phyloP scores from a whole-genome alignment of 441 rosid genomes.

The Croton setiger region DNA sequence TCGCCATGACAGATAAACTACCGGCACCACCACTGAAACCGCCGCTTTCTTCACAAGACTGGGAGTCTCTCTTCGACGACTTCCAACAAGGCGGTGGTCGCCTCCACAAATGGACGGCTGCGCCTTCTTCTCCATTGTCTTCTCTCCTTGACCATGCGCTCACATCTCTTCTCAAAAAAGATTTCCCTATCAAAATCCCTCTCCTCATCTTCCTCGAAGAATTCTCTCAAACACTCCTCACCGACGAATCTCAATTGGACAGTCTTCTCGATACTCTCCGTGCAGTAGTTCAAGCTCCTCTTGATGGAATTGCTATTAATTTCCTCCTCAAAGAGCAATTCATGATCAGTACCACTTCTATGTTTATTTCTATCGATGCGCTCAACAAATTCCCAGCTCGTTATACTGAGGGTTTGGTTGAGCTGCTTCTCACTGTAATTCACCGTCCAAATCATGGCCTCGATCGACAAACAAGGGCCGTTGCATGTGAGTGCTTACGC shows the following conservation, averaged over 20 bases:
- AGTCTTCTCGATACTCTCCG: slow-evolving; percentile 68
- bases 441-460: slow-evolving; percentile 86
- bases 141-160: slow-evolving; percentile 57
- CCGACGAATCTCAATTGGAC: slow-evolving; percentile 29
- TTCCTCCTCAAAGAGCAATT: slow-evolving; percentile 70
- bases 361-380: slow-evolving; percentile 51
- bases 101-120: slow-evolving; percentile 43
- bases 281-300: slow-evolving; percentile 61
- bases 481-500: slow-evolving; percentile 84
- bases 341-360: slow-evolving; percentile 64
- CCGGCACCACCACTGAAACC: background rate
- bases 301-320: slow-evolving; percentile 44
- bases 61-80: slow-evolving; percentile 77
- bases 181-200: slow-evolving; percentile 63
- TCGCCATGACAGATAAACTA: background rate
- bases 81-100: slow-evolving; percentile 62
- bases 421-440: slow-evolving; percentile 61
- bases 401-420: slow-evolving; percentile 53
- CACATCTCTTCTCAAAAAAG: slow-evolving; percentile 56
- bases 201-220: slow-evolving; percentile 78
- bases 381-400: slow-evolving; percentile 31
- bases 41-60: slow-evolving; percentile 56
- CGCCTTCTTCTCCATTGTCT: slow-evolving; percentile 25
- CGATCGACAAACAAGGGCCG: slow-evolving; percentile 77
- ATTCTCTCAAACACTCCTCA: slow-evolving; percentile 43